Base-by-base conservation (phyloP, 495 filamentous ascomycete species). In the Lindgomyces ingoldianus region DNA sequence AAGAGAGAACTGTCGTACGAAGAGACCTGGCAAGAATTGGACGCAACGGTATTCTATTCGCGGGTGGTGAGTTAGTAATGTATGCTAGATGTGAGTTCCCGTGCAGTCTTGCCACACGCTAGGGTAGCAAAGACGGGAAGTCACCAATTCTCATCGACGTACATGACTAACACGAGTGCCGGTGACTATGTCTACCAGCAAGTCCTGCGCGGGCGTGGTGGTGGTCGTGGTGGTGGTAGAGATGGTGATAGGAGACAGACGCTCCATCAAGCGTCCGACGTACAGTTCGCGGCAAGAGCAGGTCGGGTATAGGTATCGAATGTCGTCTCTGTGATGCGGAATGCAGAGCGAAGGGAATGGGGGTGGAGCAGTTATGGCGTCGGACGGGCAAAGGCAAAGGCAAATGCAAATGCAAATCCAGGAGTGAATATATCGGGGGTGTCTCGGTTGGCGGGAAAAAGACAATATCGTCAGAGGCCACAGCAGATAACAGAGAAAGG, bases 211-310 rank as follows among this genome's bases (percentile, higher is more conserved):
- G 57, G 56, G n/a, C n/a, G n/a, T n/a, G n/a, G n/a, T n/a, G n/a
- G n/a, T n/a, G 63, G 24, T 26, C 18, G 48, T 16, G 16, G 27
- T 26, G 39, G 29, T 25, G 56, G 11, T 60, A 16, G 22, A 16
- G 26, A 36, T 49, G 56, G 27, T 22, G 46, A 54, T 12, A 55
- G 54, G 8, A 47, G 57, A 46, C 56, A 57, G 56, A 57, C 48
- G 56, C 63, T 66, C 63, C 63, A 66, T 66, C 27, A 30, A 66
- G 57, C 51, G 44, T 16, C n/a, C 18, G 39, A 42, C 19, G 52
- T 12, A 25, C 11, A 11, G 30, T 33, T n/a, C n/a, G n/a, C n/a
- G n/a, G n/a, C n/a, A n/a, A n/a, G n/a, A n/a, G n/a, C n/a, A n/a
- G n/a, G n/a, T n/a, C 25, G 24, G 33, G 33, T 11, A 46, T 4